A percentile compares a stretch with the other conserved stretches of the same genome.
phyloP scores from a whole-genome alignment of 192 early-diverging fungal genomes.

The Geranomyces michiganensis region DNA sequence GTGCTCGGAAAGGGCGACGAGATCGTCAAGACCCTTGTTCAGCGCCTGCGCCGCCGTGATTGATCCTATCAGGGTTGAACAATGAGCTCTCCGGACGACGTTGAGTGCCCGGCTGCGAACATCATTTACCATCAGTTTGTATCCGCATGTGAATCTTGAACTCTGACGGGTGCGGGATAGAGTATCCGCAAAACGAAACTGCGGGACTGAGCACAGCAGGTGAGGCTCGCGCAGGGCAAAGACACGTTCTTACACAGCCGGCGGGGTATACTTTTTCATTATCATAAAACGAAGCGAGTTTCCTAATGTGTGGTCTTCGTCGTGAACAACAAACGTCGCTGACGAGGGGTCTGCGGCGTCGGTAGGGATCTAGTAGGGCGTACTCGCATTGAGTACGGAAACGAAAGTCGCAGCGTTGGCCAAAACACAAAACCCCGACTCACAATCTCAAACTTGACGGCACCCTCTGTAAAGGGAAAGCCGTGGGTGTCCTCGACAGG shows the following conservation, averaged over 20 bases:
- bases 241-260: background rate
- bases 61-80: constrained; percentile 46
- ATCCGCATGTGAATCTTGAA: constrained; percentile 89
- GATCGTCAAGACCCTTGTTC: constrained; percentile 83
- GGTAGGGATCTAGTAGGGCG: constrained; percentile 36
- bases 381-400: too few relatives aligned
- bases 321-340: constrained; percentile 84
- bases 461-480: constrained; percentile 40
- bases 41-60: constrained; percentile 85
- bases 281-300: constrained; percentile 90
- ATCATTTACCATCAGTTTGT: constrained; percentile 86
- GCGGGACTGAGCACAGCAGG: constrained; percentile 60
- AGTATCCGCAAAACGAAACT: constrained; percentile 94
- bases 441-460: constrained; percentile 46
- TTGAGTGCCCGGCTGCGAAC: too few relatives aligned
- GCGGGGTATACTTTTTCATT: constrained; percentile 85
- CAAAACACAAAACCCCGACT: too few relatives aligned
- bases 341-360: constrained; percentile 67
- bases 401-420: too few relatives aligned
- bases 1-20: constrained; percentile 72
- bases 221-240: background rate
- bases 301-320: constrained; percentile 97
- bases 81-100: background rate
- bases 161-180: constrained; percentile 96
- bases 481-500: constrained; percentile 42